Conservation (phyloP, 208 protist species). For the Leishmania guyanensis region DNA sequence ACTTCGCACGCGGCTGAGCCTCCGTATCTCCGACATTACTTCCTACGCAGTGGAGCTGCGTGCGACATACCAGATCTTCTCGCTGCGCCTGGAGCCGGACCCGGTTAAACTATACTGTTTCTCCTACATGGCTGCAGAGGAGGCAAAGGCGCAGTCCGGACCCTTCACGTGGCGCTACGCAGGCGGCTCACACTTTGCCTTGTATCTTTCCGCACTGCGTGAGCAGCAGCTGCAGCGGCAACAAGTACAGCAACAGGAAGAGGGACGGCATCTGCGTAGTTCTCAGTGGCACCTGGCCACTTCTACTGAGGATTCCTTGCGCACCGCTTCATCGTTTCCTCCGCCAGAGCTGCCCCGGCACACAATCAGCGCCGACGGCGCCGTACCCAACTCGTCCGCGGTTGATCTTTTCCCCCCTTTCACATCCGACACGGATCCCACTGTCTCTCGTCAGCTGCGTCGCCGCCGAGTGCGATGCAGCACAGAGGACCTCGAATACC, state of each 20-base stretch:
- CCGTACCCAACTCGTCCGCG: not conserved
- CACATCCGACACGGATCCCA: not conserved
- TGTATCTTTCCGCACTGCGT: slow-evolving; percentile 39
- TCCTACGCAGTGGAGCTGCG: slow-evolving; percentile 46
- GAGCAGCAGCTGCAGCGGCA: slow-evolving; percentile 34
- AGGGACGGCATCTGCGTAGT: not conserved
- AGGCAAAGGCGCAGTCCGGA: slow-evolving; percentile 42
- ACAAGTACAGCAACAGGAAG: not conserved
- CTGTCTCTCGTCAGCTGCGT: not conserved
- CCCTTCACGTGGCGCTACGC: slow-evolving; percentile 78
- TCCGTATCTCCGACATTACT: slow-evolving; percentile 58
- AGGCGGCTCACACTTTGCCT: slow-evolving; percentile 65
- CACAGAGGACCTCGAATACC: slow-evolving; percentile 68
- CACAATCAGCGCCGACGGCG: not conserved
- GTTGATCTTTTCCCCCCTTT: slow-evolving; percentile 4
- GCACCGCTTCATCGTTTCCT: not conserved
- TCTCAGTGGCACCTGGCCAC: not conserved
- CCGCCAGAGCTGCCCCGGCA: not conserved
- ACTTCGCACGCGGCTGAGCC: slow-evolving; percentile 58
- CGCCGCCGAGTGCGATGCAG: slow-evolving; percentile 59
- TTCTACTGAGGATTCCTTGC: not conserved
- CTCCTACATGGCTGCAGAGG: slow-evolving; percentile 62
- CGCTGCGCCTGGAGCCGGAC: slow-evolving; percentile 68
- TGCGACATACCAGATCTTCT: slow-evolving; percentile 39
- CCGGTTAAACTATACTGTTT: slow-evolving; percentile 62